These are phyloP conservation scores for Tricholoma hemisulphureum DNA, from an alignment of 768 basidiomycete species.

Conservation along the genomic window DNA sequence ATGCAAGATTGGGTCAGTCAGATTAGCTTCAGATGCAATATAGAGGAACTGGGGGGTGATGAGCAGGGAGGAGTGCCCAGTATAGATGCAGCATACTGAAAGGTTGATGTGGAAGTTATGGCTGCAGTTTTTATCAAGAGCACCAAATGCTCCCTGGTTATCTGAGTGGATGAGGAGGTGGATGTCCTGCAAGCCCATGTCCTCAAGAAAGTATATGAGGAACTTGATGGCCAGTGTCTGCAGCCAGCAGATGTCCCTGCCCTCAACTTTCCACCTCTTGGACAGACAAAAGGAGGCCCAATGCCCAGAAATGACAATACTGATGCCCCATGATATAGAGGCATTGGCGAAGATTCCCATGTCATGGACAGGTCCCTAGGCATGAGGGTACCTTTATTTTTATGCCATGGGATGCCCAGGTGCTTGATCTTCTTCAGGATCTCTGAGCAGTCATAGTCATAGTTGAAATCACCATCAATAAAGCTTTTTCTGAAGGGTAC, in stretches of 20 bases:
- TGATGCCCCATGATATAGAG: neutral
- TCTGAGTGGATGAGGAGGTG: slow-evolving; percentile 30
- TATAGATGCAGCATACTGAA: slow-evolving; percentile 18
- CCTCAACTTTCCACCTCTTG: slow-evolving; percentile 12
- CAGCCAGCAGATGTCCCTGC: slow-evolving; percentile 25
- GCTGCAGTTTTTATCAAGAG: slow-evolving; percentile 29
- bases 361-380: neutral
- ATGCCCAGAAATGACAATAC: slow-evolving; percentile 7
- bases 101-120: slow-evolving; percentile 29
- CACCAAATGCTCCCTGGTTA: slow-evolving; percentile 37
- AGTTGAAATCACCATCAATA: slow-evolving; percentile 9
- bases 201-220: slow-evolving; percentile 13
- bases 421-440: slow-evolving; percentile 12
- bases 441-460: slow-evolving; percentile 18
- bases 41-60: slow-evolving; percentile 15
- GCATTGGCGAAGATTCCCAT: neutral
- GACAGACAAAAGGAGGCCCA: slow-evolving; percentile 22
- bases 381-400: slow-evolving; percentile 18
- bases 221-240: slow-evolving; percentile 26
- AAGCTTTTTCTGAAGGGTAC: slow-evolving; percentile 11
- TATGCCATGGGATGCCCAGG: slow-evolving; percentile 29
- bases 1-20: slow-evolving; percentile 14
- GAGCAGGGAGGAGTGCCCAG: neutral
- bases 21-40: slow-evolving; percentile 18
- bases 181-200: slow-evolving; percentile 4